Evolutionary conservation across 768 basidiomycete genomes (phyloP).

Genomic region (Amanita phalloides): DNA sequence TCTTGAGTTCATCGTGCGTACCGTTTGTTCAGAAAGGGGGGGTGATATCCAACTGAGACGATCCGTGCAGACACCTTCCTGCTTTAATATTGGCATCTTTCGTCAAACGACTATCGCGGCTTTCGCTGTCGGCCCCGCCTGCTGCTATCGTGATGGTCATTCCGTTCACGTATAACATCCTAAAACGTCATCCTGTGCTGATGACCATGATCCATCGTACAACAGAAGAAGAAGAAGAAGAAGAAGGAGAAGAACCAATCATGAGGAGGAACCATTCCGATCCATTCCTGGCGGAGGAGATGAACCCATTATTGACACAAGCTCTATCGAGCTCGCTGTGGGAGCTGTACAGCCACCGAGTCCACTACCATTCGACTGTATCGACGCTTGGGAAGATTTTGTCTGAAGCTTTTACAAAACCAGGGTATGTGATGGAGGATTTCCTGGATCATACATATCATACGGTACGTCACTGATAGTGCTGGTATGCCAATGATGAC

Average conservation of each 20-base stretch:
- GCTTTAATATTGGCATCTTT: conserved; percentile 90
- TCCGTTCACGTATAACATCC: conserved; percentile 88
- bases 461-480: conserved; percentile 39
- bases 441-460: conserved; percentile 91
- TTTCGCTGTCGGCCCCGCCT: conserved; percentile 80
- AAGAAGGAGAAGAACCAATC: no score
- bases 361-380: conserved; percentile 82
- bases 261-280: conserved; percentile 27
- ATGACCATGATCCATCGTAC: conserved; percentile 88
- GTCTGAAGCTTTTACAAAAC: conserved; percentile 90
- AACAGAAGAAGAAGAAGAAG: no score
- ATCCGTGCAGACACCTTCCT: conserved; percentile 57
- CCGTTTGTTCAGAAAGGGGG: not conserved
- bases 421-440: conserved; percentile 83
- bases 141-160: conserved; percentile 85
- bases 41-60: conserved; percentile 1
- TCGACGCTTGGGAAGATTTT: conserved; percentile 84
- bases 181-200: conserved; percentile 84
- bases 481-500: no score
- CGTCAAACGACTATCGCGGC: conserved; percentile 78
- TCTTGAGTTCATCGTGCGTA: conserved; percentile 83
- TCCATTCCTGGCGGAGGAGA: conserved; percentile 56
- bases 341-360: conserved; percentile 74
- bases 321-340: conserved; percentile 87
- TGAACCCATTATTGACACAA: conserved; percentile 64